A percentile compares a stretch with the other conserved stretches of the same genome.
These are phyloP conservation scores for Hyphopichia wangnamkhiaoensis DNA, from an alignment of 1,139 yeast species.

Conservation along the genomic window DNA sequence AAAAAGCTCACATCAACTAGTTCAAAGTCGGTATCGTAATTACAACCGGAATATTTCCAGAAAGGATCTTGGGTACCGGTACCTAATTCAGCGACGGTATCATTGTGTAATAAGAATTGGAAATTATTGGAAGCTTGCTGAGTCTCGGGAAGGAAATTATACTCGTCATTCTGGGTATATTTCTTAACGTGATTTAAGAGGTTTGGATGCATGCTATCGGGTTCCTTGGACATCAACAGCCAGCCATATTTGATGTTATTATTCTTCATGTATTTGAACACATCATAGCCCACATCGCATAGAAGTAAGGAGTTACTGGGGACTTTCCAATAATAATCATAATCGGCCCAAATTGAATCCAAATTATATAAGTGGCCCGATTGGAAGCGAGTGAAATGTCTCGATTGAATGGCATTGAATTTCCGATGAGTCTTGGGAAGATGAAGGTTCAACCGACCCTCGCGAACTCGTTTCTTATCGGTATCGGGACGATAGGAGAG, in stretches of 20 bases:
- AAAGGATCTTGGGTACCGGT: conserved; percentile 5
- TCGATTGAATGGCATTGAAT: conserved; percentile 11
- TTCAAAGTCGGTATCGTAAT: conserved; percentile 17
- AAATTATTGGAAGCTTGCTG: conserved; percentile 9
- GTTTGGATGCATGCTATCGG: conserved; percentile 13
- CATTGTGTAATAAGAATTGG: conserved; percentile 11
- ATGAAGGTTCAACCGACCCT: conserved; percentile 39
- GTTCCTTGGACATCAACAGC: conserved; percentile 17
- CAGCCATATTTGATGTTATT: conserved; percentile 56
- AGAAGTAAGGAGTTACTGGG: conserved; percentile 57
- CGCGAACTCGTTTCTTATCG: conserved; percentile 50
- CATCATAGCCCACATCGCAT: conserved; percentile 62
- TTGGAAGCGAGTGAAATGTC: conserved; percentile 69
- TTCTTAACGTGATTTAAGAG: conserved; percentile 11
- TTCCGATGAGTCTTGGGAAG: conserved; percentile 23
- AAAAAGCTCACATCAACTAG: conserved; percentile 15
- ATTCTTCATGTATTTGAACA: conserved; percentile 56
- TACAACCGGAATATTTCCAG: conserved; percentile 14
- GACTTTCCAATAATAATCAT: conserved; percentile 67
- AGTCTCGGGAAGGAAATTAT: conserved; percentile 7
- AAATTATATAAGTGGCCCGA: conserved; percentile 49
- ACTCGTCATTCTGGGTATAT: conserved; percentile 8
- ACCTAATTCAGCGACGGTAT: conserved; percentile 1
- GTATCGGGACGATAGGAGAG: conserved; percentile 33
- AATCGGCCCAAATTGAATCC: conserved; percentile 32